Conservation (phyloP, 805 yeast species). For the Schizosaccharomyces octosporus region DNA sequence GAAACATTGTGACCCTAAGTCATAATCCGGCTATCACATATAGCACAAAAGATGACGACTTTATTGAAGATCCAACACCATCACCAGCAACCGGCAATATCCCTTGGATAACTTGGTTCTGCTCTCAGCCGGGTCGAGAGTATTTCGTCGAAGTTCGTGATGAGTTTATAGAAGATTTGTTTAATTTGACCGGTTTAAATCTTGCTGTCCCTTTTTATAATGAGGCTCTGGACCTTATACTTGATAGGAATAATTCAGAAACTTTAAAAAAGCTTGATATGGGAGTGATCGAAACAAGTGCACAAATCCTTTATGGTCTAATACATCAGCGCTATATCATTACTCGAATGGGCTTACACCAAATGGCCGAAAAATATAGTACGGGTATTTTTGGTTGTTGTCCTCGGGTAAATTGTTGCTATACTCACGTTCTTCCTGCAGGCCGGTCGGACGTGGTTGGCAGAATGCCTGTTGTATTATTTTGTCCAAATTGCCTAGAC, state of each 20-base stretch:
- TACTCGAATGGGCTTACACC: conserved; percentile 68
- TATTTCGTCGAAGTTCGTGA: conserved; percentile 78
- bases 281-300: conserved; percentile 45
- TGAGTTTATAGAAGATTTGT: conserved; percentile 88
- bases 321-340: conserved; percentile 81
- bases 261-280: conserved; percentile 18
- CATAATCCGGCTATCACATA: neutral
- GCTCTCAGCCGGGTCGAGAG: conserved; percentile 61
- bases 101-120: conserved; percentile 62
- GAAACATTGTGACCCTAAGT: neutral
- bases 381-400: conserved; percentile 74
- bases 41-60: neutral
- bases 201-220: conserved; percentile 71
- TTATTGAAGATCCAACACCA: neutral
- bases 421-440: conserved; percentile 71
- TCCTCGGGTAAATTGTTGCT: conserved; percentile 72
- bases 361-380: conserved; percentile 75
- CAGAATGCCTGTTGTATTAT: conserved; percentile 69
- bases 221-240: conserved; percentile 72
- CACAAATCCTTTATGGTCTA: conserved; percentile 76
- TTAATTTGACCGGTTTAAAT: conserved; percentile 74
- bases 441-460: conserved; percentile 84
- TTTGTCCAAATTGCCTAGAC: conserved; percentile 87
- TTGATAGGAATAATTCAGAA: conserved; percentile 29
- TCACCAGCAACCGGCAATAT: neutral